Evolutionary conservation across 1,284 basidiomycete species (phyloP), one percentile per base, ranked within the genome.

Genomic region (Cryptococcus hybrid): DNA sequence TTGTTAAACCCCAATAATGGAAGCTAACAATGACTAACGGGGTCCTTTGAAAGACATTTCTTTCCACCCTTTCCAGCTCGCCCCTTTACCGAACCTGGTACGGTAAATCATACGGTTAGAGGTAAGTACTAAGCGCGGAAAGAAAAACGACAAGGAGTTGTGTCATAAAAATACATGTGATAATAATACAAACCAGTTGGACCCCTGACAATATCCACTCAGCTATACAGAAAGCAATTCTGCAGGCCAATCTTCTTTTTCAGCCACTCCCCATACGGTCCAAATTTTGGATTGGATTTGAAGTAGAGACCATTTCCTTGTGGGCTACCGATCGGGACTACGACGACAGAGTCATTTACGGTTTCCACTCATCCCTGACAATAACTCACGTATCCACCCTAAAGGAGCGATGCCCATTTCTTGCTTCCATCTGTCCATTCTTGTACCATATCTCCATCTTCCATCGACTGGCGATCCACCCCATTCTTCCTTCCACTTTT

Each of bases 261-360:
- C 39, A 75, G 57, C 69, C 77, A 74, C 56, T 77, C 71, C 2
- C 77, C 77, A 54, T 75, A 66, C 0, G 72, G 71, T 6, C 76
- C 77, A 55, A 78, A 77, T 5, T 68, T 62, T 6, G 71, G 71
- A 58, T 77, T 77, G 15, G 64, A 59, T 1, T 58, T 52, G 58
- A 67, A 78, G 38, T 72, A 59, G 12, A 75, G 37, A 0, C 77
- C 77, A 52, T 78, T 71, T 1, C 73, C 75, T 18, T 62, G 55
- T 2, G 77, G 70, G 12, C 62, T 57, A 2, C 76, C 76, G 7
- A 78, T 61, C 0, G 77, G 77, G 2, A 78, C 77, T 78, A 56
- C 1, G 12, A 18, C 18, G 39, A 18, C 35, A 12, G n/a, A 18
- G 9, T 12, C 11, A n/a, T 36, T 30, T 9, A 7, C 24, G 34